These are phyloP conservation scores for Pezicula radicicola DNA, from an alignment of 2,329 filamentous ascomycete genomes.

Conservation along the genomic window DNA sequence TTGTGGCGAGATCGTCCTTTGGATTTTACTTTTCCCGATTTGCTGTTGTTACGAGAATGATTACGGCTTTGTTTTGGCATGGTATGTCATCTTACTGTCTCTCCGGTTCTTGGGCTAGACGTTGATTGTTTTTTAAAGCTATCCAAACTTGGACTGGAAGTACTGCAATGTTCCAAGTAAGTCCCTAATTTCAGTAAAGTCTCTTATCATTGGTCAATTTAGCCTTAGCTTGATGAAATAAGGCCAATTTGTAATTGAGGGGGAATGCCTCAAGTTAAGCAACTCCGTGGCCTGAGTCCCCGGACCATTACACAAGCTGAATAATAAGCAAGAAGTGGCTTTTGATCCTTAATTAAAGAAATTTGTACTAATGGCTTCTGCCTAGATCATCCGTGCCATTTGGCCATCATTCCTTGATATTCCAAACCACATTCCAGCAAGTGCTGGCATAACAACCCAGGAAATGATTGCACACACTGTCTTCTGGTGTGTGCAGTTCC, in stretches of 20 bases:
- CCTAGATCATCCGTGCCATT: constrained; percentile 31
- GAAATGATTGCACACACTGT: constrained; percentile 51
- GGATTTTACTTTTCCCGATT: constrained; percentile 37
- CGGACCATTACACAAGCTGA: no score
- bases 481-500: constrained; percentile 7
- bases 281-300: no score
- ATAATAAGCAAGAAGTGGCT: no score
- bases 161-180: constrained; percentile 31
- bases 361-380: no score
- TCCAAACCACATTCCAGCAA: constrained; percentile 45
- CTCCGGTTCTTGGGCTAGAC: neutral
- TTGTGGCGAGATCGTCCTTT: constrained; percentile 37
- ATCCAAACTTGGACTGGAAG: constrained; percentile 6
- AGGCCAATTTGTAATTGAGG: neutral
- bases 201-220: neutral
- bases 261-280: no score
- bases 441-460: constrained; percentile 48
- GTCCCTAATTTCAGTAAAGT: neutral
- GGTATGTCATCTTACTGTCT: neutral
- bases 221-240: neutral
- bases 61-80: constrained; percentile 9
- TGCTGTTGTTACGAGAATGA: constrained; percentile 31
- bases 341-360: no score
- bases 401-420: constrained; percentile 49
- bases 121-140: neutral